A percentile compares a stretch with the other conserved stretches of the same genome.
Conservation (phyloP, 106 monocot species). For the Acanthochlamys bracteata region DNA sequence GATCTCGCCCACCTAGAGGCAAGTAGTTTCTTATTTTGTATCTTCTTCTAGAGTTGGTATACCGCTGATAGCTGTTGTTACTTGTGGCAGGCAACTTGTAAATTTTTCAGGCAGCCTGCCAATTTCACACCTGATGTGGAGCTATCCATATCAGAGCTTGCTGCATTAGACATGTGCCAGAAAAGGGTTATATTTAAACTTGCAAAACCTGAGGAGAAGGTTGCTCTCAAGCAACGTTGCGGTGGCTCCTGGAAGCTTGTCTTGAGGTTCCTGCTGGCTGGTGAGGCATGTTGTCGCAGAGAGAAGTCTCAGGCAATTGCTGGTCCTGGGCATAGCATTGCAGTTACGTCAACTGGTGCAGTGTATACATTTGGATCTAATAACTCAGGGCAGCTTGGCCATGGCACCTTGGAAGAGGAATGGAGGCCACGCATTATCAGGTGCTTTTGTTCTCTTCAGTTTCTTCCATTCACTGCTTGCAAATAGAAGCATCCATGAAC, state of each 20-base stretch:
- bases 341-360: conserved; percentile 58
- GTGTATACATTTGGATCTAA: conserved; percentile 94
- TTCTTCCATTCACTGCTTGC: conserved; percentile 18
- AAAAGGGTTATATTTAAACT: conserved; percentile 84
- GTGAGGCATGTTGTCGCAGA: conserved; percentile 69
- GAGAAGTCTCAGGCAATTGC: conserved; percentile 93
- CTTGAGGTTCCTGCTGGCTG: conserved; percentile 81
- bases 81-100: conserved; percentile 74
- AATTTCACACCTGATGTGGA: conserved; percentile 71
- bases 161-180: conserved; percentile 89
- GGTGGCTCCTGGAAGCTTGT: conserved; percentile 95
- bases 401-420: conserved; percentile 83
- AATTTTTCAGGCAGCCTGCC: conserved; percentile 84
- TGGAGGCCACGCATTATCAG: conserved; percentile 85
- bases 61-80: conserved; percentile 32
- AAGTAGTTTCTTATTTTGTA: conserved; percentile 25
- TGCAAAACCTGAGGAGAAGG: conserved; percentile 46
- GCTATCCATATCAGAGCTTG: conserved; percentile 86
- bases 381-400: conserved; percentile 91
- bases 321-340: conserved; percentile 92
- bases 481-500: conserved; percentile 15
- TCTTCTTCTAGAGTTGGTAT: conserved; percentile 33
- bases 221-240: conserved; percentile 52
- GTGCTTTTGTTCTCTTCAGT: conserved; percentile 38
- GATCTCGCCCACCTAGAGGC: conserved; percentile 95